Evolutionary conservation across 2,329 filamentous ascomycete species (phyloP).

Genomic region (Lachnellula subtilissima): DNA sequence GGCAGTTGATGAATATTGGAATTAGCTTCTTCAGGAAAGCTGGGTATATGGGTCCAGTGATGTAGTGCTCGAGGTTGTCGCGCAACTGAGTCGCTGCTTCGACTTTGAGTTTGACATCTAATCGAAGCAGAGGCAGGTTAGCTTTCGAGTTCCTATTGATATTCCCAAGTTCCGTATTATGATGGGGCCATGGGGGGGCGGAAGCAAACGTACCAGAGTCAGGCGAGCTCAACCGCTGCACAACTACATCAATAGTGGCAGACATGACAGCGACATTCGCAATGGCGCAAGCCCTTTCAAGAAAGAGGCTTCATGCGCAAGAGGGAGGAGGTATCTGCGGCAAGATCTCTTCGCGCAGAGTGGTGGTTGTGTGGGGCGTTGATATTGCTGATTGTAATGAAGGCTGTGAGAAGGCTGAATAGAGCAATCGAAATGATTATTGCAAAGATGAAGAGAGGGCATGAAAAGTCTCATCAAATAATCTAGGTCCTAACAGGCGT

Average conservation of each 20-base stretch:
- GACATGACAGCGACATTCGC: constrained; percentile 53
- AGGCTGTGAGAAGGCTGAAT: not conserved
- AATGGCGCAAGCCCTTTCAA: constrained; percentile 27
- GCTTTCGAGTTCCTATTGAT: not conserved
- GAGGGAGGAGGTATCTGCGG: not conserved
- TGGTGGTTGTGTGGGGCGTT: not conserved
- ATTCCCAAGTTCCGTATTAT: not conserved
- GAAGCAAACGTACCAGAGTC: constrained; percentile 21
- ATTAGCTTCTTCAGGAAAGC: constrained; percentile 82
- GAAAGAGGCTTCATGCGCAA: constrained; percentile 22
- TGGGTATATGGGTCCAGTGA: constrained; percentile 68
- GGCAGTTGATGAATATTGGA: constrained; percentile 80
- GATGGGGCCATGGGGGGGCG: not conserved
- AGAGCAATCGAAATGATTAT: not conserved
- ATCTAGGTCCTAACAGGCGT: not conserved
- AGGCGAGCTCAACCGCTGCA: constrained; percentile 49
- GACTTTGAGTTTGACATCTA: constrained; percentile 77
- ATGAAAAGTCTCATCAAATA: not conserved
- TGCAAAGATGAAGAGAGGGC: not conserved
- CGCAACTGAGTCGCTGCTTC: constrained; percentile 81
- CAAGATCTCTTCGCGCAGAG: not conserved
- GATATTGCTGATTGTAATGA: not conserved
- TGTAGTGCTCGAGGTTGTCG: constrained; percentile 88
- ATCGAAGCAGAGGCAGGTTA: constrained; percentile 9
- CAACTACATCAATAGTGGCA: constrained; percentile 57